A percentile compares a stretch with the other conserved stretches of the same genome.
These are phyloP conservation scores for Lycium barbarum DNA, from an alignment of 257 asterid species.

Conservation along the genomic window DNA sequence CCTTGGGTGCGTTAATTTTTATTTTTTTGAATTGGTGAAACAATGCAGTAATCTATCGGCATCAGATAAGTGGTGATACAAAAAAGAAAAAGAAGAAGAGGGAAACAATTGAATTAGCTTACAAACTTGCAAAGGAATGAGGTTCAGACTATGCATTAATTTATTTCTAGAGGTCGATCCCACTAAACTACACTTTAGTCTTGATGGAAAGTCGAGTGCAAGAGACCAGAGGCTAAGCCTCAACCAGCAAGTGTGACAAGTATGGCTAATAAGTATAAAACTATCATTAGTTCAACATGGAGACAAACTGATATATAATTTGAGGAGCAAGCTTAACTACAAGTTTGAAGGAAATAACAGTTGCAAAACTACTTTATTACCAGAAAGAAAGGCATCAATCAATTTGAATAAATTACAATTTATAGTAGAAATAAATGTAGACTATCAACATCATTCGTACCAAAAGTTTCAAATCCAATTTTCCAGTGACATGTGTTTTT, in stretches of 20 bases:
- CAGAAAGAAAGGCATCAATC: constrained; percentile 12
- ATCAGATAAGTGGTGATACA: not conserved
- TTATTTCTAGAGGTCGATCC: not conserved
- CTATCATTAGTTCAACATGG: not conserved
- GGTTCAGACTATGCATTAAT: not conserved
- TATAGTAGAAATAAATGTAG: not conserved
- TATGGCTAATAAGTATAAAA: not conserved
- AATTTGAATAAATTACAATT: not conserved
- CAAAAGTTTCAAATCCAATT: not conserved
- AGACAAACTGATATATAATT: not conserved
- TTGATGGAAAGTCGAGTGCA: not conserved
- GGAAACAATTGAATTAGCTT: not conserved
- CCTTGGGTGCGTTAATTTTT: not conserved
- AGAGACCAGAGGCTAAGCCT: not conserved
- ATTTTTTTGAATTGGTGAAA: not conserved
- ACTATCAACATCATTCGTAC: not conserved
- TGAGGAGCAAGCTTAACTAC: not conserved
- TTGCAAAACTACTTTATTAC: not conserved
- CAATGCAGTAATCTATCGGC: not conserved
- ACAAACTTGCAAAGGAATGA: not conserved
- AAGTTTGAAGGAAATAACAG: not conserved
- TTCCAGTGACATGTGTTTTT: not conserved
- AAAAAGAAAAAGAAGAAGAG: not conserved
- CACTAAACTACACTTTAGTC: not conserved
- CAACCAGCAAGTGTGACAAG: not conserved